Conservation (phyloP, 306 rosid species). For the Dryas alaskensis region DNA sequence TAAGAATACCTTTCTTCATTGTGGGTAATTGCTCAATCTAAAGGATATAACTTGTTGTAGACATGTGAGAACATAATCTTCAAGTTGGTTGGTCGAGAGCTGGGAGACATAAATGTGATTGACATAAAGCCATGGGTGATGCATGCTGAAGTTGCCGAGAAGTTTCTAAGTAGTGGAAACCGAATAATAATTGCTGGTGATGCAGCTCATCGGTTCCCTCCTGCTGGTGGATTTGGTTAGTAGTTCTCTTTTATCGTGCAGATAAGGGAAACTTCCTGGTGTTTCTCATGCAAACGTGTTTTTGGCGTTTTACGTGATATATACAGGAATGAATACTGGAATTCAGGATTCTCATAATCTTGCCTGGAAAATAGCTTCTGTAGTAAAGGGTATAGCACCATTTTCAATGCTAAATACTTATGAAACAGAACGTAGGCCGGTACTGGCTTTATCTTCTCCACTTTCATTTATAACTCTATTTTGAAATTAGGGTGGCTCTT, state of each 20-base stretch:
- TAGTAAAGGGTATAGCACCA: slow-evolving; percentile 75
- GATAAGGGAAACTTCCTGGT: slow-evolving; percentile 11
- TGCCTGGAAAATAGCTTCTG: slow-evolving; percentile 93
- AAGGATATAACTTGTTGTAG: slow-evolving; percentile 44
- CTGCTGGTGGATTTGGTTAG: slow-evolving; percentile 99
- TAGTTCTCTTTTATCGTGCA: slow-evolving; percentile 28
- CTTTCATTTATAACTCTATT: slow-evolving; percentile 1
- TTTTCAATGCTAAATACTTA: slow-evolving; percentile 66
- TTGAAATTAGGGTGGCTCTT: slow-evolving; percentile 24
- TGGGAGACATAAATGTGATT: slow-evolving; percentile 61
- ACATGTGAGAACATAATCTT: slow-evolving; percentile 66
- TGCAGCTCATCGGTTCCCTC: slow-evolving; percentile 98
- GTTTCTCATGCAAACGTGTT: neutral
- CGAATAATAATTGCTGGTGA: slow-evolving; percentile 82
- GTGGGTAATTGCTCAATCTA: slow-evolving; percentile 15
- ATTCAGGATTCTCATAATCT: slow-evolving; percentile 95
- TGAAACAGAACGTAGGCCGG: slow-evolving; percentile 84
- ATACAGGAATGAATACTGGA: slow-evolving; percentile 98
- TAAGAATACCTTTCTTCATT: neutral
- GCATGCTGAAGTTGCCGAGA: slow-evolving; percentile 98
- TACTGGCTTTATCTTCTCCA: slow-evolving; percentile 39
- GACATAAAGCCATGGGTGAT: slow-evolving; percentile 93
- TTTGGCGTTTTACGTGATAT: slow-evolving; percentile 15
- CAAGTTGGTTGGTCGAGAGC: slow-evolving; percentile 78
- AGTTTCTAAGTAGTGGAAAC: slow-evolving; percentile 54